Percentiles rank a stretch among this genome's conserved stretches.
These are phyloP conservation scores for Hypoxylon subgilvum DNA, from an alignment of 495 filamentous ascomycete species.

Conservation along the genomic window DNA sequence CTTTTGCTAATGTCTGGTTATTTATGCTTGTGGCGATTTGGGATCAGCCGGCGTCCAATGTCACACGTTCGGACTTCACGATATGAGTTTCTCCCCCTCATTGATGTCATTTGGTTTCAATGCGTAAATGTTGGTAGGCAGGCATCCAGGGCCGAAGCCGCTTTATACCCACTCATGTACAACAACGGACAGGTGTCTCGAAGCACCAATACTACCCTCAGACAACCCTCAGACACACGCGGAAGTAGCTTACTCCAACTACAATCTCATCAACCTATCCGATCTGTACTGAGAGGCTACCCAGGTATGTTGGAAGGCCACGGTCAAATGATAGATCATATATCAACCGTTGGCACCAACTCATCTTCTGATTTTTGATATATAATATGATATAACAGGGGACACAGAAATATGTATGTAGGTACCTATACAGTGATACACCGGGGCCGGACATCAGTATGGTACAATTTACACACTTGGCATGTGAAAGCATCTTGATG, in stretches of 20 bases:
- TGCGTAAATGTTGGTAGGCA: not conserved
- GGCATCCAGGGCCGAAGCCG: conserved; percentile 8
- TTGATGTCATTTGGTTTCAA: conserved; percentile 8
- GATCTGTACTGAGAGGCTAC: not conserved
- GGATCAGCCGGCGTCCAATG: conserved; percentile 1
- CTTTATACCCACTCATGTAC: conserved; percentile 9
- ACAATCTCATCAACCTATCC: not conserved
- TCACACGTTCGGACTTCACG: not conserved
- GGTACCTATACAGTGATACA: not conserved
- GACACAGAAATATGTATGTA: not conserved
- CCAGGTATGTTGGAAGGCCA: conserved; percentile 3
- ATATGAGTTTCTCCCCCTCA: conserved; percentile 9
- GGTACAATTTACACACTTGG: too few species aligned
- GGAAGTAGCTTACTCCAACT: conserved; percentile 8
- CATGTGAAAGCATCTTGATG: conserved; percentile 7
- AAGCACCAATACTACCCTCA: conserved; percentile 26
- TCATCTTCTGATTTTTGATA: too few species aligned
- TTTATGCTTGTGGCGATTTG: conserved; percentile 5
- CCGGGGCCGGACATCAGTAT: too few species aligned
- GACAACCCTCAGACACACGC: not conserved
- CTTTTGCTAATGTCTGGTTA: not conserved
- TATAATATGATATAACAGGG: too few species aligned
- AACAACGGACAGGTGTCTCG: conserved; percentile 15
- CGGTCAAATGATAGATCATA: not conserved
- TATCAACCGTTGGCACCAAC: not conserved